Percentiles rank a stretch among this genome's conserved stretches.
Conservation (phyloP, 441 rosid species). For the Brassica balearica region DNA sequence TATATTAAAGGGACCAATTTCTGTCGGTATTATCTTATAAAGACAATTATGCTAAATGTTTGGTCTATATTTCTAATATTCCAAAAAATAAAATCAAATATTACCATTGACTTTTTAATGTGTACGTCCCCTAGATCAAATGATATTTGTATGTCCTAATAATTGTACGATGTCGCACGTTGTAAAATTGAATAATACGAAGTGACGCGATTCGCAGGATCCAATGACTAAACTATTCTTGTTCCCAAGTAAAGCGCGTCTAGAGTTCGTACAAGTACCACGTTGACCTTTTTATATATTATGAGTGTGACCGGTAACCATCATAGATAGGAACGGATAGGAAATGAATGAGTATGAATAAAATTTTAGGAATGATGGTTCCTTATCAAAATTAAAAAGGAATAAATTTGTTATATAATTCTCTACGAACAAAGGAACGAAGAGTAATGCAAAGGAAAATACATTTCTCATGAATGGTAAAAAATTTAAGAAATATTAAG, state of each 20-base stretch:
- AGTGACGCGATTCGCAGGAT: background rate
- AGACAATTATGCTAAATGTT: background rate
- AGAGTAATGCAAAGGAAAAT: too few relatives aligned
- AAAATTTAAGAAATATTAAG: too few relatives aligned
- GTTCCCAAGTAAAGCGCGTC: background rate
- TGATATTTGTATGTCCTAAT: background rate
- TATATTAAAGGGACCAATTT: too few relatives aligned
- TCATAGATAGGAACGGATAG: too few relatives aligned
- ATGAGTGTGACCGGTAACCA: too few relatives aligned
- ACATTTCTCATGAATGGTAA: too few relatives aligned
- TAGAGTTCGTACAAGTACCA: slow-evolving; percentile 10
- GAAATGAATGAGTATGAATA: too few relatives aligned
- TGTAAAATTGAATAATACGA: background rate
- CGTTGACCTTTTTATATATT: background rate
- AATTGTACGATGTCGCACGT: slow-evolving; percentile 19
- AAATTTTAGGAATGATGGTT: too few relatives aligned
- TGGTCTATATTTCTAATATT: background rate
- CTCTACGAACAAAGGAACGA: too few relatives aligned
- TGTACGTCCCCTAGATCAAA: slow-evolving; percentile 4
- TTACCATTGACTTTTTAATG: slow-evolving; percentile 18
- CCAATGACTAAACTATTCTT: background rate
- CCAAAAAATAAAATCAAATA: background rate
- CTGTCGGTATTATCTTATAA: background rate
- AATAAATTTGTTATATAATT: too few relatives aligned
- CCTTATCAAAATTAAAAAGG: too few relatives aligned